Evolutionary conservation across 1,284 basidiomycete species (phyloP).

Genomic region (Schizophyllum amplum): DNA sequence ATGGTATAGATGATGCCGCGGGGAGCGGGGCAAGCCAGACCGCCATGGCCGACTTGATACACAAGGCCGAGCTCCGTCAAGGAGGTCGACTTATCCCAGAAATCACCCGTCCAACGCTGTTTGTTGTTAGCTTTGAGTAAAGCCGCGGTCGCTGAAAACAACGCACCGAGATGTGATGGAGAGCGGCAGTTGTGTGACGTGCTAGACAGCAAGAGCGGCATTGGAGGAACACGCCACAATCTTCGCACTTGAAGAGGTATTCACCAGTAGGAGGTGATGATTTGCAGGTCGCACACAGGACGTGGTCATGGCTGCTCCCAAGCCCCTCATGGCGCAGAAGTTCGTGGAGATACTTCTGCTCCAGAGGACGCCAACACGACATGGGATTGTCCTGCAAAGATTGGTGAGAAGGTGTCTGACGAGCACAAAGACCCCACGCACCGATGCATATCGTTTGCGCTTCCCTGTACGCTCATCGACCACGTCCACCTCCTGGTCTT

Average conservation of each 20-base stretch:
- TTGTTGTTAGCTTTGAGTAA: background rate
- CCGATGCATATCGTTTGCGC: slow-evolving; percentile 1
- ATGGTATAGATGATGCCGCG: slow-evolving; percentile 13
- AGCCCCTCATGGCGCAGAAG: slow-evolving; percentile 4
- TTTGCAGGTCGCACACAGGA: background rate
- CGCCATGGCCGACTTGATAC: slow-evolving; percentile 17
- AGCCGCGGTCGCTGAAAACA: background rate
- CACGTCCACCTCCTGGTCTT: too few species aligned
- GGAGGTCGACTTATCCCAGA: background rate
- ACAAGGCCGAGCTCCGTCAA: slow-evolving; percentile 14
- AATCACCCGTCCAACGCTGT: background rate
- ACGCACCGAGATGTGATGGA: slow-evolving; percentile 14
- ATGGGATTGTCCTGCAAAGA: slow-evolving; percentile 5
- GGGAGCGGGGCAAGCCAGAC: slow-evolving; percentile 8
- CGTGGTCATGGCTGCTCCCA: background rate
- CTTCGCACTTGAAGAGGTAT: slow-evolving; percentile 1
- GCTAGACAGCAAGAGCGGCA: slow-evolving; percentile 12
- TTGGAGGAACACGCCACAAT: slow-evolving; percentile 5
- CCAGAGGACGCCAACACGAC: slow-evolving; percentile 1
- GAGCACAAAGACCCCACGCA: background rate
- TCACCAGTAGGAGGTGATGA: background rate
- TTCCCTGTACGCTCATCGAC: background rate
- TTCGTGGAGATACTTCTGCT: slow-evolving; percentile 2
- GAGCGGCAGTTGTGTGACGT: slow-evolving; percentile 10
- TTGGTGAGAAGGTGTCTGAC: background rate